Percentiles rank a stretch among this genome's conserved stretches.
phyloP scores from a whole-genome alignment of 2,329 filamentous ascomycete genomes.

The Esteya vermicola region DNA sequence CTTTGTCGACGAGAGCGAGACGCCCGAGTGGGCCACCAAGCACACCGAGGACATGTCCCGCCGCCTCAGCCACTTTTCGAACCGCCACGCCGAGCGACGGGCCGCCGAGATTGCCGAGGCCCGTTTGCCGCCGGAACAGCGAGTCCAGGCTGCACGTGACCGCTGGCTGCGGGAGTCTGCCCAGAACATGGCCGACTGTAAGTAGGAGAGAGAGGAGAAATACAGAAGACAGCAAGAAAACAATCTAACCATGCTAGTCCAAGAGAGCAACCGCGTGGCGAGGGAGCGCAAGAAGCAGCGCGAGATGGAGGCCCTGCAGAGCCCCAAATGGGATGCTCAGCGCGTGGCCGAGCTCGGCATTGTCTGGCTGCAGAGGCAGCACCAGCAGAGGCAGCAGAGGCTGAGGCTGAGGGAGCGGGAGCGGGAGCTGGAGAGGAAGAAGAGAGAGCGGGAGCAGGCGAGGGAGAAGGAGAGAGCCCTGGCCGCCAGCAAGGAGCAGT shows the following conservation, averaged over 20 bases:
- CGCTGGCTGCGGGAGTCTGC: constrained; percentile 26
- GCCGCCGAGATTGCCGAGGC: constrained; percentile 28
- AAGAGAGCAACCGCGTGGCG: constrained; percentile 23
- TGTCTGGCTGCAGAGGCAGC: constrained; percentile 24
- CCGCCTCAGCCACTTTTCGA: constrained; percentile 18
- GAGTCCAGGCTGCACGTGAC: constrained; percentile 24
- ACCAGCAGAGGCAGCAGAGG: background rate
- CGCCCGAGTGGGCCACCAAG: constrained; percentile 38
- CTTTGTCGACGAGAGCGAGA: constrained; percentile 32
- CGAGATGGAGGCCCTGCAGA: constrained; percentile 35
- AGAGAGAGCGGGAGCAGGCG: background rate
- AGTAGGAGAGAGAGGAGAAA: constrained; percentile 11
- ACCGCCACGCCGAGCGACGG: constrained; percentile 24
- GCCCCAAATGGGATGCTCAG: constrained; percentile 35
- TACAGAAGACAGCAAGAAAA: background rate
- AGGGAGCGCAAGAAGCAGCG: constrained; percentile 29
- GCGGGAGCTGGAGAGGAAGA: background rate
- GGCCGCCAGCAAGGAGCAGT: no score
- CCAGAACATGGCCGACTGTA: constrained; percentile 31
- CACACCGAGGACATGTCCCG: constrained; percentile 21
- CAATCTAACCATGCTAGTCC: constrained; percentile 21
- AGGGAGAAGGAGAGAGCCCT: background rate
- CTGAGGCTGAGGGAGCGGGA: background rate
- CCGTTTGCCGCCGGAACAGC: constrained; percentile 26
- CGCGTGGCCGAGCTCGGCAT: constrained; percentile 30